Percentiles rank a stretch among this genome's conserved stretches.
phyloP scores from a whole-genome alignment of 192 early-diverging fungal species.

The Coemansia sp. region DNA sequence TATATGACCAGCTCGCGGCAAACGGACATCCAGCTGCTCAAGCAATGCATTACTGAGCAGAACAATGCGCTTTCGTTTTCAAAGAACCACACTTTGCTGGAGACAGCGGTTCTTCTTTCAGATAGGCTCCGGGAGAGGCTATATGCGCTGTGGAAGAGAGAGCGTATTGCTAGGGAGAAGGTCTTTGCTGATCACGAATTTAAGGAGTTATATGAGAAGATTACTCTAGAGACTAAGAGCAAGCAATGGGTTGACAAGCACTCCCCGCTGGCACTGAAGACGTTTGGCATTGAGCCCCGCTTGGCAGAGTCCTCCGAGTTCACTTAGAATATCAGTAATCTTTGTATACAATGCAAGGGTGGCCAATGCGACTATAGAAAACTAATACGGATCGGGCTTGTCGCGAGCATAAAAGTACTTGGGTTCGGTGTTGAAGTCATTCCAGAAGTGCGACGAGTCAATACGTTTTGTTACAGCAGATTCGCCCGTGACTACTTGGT shows the following conservation, averaged over 20 bases:
- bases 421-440: constrained; percentile 18
- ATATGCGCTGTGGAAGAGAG: constrained; percentile 27
- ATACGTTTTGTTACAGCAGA: constrained; percentile 33
- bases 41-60: constrained; percentile 24
- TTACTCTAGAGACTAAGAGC: constrained; percentile 28
- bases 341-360: neutral
- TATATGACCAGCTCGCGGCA: constrained; percentile 37
- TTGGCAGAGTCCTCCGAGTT: neutral
- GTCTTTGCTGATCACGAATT: constrained; percentile 29
- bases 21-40: constrained; percentile 45
- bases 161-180: constrained; percentile 17
- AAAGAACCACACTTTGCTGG: constrained; percentile 42
- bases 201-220: constrained; percentile 21
- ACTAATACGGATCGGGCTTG: constrained; percentile 20
- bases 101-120: constrained; percentile 31
- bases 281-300: constrained; percentile 4
- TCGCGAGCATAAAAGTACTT: constrained; percentile 20
- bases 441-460: constrained; percentile 48
- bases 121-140: constrained; percentile 22
- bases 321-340: neutral
- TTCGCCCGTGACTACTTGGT: constrained; percentile 23
- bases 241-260: constrained; percentile 31
- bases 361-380: neutral
- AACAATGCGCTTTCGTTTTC: constrained; percentile 10
- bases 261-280: constrained; percentile 10